Evolutionary conservation across 2,329 filamentous ascomycete species (phyloP), one percentile per base, ranked within the genome.

Genomic region (Phoma herbarum): DNA sequence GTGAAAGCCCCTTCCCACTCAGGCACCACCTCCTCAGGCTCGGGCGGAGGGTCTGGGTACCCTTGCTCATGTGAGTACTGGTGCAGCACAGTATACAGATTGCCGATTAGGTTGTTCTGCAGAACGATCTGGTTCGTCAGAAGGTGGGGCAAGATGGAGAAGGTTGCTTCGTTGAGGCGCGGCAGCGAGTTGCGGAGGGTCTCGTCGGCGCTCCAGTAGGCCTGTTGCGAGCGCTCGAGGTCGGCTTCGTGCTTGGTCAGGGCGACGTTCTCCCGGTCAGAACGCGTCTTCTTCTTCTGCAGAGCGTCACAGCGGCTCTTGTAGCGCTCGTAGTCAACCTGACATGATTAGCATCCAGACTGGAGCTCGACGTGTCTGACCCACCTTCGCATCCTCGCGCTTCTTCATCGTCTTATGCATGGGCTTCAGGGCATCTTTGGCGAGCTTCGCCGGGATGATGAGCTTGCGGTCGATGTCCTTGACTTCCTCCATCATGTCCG

Each of bases 331-430:
- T 88, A 95, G 74, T 96, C 92, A 59, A 93, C 75, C 84, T 88
- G 66, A 26, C 42, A 52, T 11, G 11, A 60, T 71, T 28, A 73
- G 64, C 39, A 26, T 25, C 7, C 18, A 23, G 12, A 11, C 18
- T 2, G 8, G 16, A 41, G 18, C 14, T 20, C 20, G 31, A 10
- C 22, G 20, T 1, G 16, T n/a, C 3, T 6, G 2, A 16, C 71
- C 10, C 59, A 85, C 84, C 79, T 92, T 89, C 78, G 88, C 91
- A 69, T 93, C 90, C 72, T 95, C 91, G 45, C 92, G 83, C 76
- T 92, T 93, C 79, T 94, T 95, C 71, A 96, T 91, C 1, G 88
- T 89, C 79, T 93, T 95, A 70, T 90, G 88, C 73, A 95, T 83
- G 2, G 90, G 88, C 64, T 88, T 86, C 59, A 94, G 82, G 52